Evolutionary conservation across 768 basidiomycete genomes (phyloP), one percentile per base, ranked within the genome.

Genomic region (Termitomyces sp.): DNA sequence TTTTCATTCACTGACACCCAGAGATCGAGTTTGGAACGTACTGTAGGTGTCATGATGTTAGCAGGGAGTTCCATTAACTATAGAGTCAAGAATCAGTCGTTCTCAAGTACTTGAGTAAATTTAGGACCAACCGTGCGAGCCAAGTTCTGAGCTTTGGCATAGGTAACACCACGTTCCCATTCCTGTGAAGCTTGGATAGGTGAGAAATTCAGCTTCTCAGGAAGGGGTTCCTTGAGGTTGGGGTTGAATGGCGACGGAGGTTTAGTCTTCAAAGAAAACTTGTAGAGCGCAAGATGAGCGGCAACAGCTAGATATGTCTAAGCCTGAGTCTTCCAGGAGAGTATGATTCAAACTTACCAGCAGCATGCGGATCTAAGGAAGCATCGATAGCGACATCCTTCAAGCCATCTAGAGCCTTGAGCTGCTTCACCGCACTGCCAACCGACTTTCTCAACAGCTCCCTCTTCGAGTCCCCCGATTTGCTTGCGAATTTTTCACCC

Each of bases 51-150:
- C 79, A 92, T 77, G 73, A 94, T 84, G 71, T 95, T 95, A 1
- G 85, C 92, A 55, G 94, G 94, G 6, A 91, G 75, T 73, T 95
- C 94, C 86, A 85, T 88, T 51, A 95, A 79, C 89, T 92, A 70
- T 33, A 13, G 35, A 20, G 20, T 38, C 15, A 36, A 24, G 7
- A 15, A 15, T 60, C 40, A 66, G 44, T 52, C 20, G 4, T 53
- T 22, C 24, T 5, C 32, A 45, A 32, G 0, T 22, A 7, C 55
- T 20, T 11, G 58, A 39, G 49, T 33, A 39, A 60, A 45, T 44
- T 39, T 55, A n/a, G 53, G 24, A 61, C 80, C 59, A 71, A 89
- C 89, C 45, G 91, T 92, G 46, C 91, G 82, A 28, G 91, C 90
- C 63, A 91, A 74, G 70, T 93, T 94, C 74, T 94, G 92, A 4